Percentiles rank a stretch among this genome's conserved stretches.
Conservation (phyloP, 2,329 filamentous ascomycete genomes). For the Paraconiothyrium brasiliense region DNA sequence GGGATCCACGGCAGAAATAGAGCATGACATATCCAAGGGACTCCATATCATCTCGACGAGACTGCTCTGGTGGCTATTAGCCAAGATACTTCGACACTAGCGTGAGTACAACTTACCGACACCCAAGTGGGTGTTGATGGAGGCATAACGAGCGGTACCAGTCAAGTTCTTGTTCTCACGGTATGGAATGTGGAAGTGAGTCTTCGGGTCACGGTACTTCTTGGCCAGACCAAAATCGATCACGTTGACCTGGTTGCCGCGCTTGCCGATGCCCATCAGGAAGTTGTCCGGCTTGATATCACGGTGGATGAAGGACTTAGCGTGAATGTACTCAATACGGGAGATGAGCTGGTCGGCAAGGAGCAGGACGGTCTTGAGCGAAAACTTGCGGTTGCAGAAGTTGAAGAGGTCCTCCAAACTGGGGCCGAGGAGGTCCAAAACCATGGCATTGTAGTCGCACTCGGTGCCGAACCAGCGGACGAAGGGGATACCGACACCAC, state of each 20-base stretch:
- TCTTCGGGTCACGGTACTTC: constrained; percentile 99
- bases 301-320: constrained; percentile 99
- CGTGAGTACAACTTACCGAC: constrained; percentile 70
- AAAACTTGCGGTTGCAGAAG: constrained; percentile 99
- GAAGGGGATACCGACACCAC: constrained; percentile 97
- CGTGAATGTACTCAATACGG: constrained; percentile 99
- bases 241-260: constrained; percentile 98
- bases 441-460: constrained; percentile 99
- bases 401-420: constrained; percentile 99
- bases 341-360: constrained; percentile 98
- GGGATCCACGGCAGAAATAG: constrained; percentile 98
- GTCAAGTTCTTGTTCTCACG: constrained; percentile 99
- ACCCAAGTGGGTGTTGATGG: constrained; percentile 98
- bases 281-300: constrained; percentile 99
- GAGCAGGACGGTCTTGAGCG: constrained; percentile 95
- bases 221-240: constrained; percentile 99
- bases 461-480: constrained; percentile 99
- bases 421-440: constrained; percentile 93
- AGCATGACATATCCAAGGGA: constrained; percentile 99
- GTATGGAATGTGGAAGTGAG: constrained; percentile 99
- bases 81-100: neutral
- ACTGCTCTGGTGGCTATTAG: constrained; percentile 75
- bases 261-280: constrained; percentile 98
- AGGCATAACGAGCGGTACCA: constrained; percentile 96
- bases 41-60: constrained; percentile 99